phyloP scores from a whole-genome alignment of 441 rosid species.

The Pelargonium fulgidum region DNA sequence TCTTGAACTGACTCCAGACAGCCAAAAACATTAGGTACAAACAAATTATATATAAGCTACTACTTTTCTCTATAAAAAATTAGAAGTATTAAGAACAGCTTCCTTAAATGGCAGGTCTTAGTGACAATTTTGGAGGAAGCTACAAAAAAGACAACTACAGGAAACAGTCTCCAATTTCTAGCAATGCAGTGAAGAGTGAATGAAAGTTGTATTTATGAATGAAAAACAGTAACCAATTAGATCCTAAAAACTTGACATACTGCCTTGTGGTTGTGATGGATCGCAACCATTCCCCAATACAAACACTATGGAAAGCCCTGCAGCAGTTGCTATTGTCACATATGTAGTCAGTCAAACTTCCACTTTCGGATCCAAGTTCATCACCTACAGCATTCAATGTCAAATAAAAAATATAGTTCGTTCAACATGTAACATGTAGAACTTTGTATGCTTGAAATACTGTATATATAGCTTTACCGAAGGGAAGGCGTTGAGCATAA shows the following conservation, averaged over 20 bases:
- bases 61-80: neutral
- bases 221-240: constrained; percentile 11
- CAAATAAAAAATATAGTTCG: neutral
- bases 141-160: neutral
- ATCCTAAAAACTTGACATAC: constrained; percentile 40
- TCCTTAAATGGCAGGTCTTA: neutral
- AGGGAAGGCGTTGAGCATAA: constrained; percentile 59
- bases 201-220: constrained; percentile 1
- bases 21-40: neutral
- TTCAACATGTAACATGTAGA: neutral
- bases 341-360: constrained; percentile 45
- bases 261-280: constrained; percentile 78
- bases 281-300: constrained; percentile 71
- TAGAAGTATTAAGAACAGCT: neutral
- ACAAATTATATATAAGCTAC: neutral
- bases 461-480: constrained; percentile 32
- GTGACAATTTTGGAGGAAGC: neutral
- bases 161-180: neutral
- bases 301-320: constrained; percentile 56
- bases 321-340: constrained; percentile 65
- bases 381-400: constrained; percentile 39
- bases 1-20: neutral
- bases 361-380: constrained; percentile 54
- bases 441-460: constrained; percentile 3
- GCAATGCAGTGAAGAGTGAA: neutral